These are phyloP conservation scores for Alternaria triticimaculans DNA, from an alignment of 2,329 filamentous ascomycete genomes.

Conservation along the genomic window DNA sequence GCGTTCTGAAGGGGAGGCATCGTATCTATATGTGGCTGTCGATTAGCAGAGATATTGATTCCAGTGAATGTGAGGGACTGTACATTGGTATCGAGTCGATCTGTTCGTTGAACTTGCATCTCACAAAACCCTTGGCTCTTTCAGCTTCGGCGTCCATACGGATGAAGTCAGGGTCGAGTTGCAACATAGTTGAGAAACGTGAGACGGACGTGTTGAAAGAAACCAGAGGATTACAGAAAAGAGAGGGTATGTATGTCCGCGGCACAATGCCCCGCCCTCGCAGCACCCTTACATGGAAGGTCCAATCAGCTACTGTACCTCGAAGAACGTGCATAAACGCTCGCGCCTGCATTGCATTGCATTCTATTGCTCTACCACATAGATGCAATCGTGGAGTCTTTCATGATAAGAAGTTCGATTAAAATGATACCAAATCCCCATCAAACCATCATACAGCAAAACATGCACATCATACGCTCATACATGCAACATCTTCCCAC, in stretches of 20 bases:
- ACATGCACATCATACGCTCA: not conserved
- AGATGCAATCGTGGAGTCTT: no score
- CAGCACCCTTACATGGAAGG: not conserved
- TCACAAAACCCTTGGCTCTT: not conserved
- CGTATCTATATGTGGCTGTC: not conserved
- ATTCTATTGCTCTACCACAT: no score
- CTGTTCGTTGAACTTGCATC: not conserved
- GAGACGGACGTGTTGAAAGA: not conserved
- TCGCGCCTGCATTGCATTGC: not conserved
- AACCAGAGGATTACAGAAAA: not conserved
- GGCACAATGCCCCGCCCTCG: not conserved
- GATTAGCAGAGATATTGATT: not conserved
- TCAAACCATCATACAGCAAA: not conserved
- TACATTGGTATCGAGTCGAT: not conserved
- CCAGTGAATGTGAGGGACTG: not conserved
- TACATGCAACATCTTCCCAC: not conserved
- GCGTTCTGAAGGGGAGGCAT: not conserved
- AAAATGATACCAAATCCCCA: not conserved
- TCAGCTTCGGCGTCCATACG: not conserved
- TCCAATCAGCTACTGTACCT: not conserved
- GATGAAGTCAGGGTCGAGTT: not conserved
- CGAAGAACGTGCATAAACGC: not conserved
- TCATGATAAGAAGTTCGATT: not conserved
- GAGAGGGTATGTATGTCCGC: not conserved
- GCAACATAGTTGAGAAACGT: not conserved